Evolutionary conservation across 805 yeast genomes (phyloP).

Genomic region (Myxozyma melibiosi): DNA sequence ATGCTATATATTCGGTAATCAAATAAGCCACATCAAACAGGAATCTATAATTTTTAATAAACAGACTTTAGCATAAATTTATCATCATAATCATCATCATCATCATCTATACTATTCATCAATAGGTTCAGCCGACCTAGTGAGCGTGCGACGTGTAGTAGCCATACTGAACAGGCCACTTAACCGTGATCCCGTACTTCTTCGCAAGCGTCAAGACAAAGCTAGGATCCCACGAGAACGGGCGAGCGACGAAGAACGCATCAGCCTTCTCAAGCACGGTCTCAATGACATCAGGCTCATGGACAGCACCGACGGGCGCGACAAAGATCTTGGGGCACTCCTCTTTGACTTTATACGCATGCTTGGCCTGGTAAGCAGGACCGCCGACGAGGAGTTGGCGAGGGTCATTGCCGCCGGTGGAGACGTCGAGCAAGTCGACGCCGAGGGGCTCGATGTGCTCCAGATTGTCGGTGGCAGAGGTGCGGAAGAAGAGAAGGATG

Average conservation of each 20-base stretch:
- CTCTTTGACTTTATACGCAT: constrained; percentile 49
- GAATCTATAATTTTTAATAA: too few species aligned
- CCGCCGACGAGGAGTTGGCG: constrained; percentile 40
- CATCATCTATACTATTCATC: too few species aligned
- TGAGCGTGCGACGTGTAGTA: constrained; percentile 21
- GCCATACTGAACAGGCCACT: constrained; percentile 43
- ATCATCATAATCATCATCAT: too few species aligned
- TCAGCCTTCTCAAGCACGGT: constrained; percentile 51
- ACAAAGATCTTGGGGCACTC: constrained; percentile 50
- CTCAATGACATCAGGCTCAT: constrained; percentile 45
- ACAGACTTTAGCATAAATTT: too few species aligned
- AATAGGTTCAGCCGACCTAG: too few species aligned
- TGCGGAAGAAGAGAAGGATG: constrained; percentile 52
- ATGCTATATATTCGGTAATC: too few species aligned
- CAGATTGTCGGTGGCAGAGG: constrained; percentile 50
- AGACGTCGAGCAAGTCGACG: constrained; percentile 56
- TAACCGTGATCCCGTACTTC: constrained; percentile 48
- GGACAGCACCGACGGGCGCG: constrained; percentile 53
- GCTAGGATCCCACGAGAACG: constrained; percentile 54
- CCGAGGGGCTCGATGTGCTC: constrained; percentile 39
- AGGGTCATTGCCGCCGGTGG: constrained; percentile 54
- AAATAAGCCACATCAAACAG: too few species aligned
- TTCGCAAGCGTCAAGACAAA: constrained; percentile 55
- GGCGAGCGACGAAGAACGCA: constrained; percentile 51
- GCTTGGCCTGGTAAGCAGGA: constrained; percentile 46